Percentiles rank a stretch among this genome's conserved stretches.
Conservation (phyloP, 202 grass and related monocot genomes). For the Brachypodium distachyon region DNA sequence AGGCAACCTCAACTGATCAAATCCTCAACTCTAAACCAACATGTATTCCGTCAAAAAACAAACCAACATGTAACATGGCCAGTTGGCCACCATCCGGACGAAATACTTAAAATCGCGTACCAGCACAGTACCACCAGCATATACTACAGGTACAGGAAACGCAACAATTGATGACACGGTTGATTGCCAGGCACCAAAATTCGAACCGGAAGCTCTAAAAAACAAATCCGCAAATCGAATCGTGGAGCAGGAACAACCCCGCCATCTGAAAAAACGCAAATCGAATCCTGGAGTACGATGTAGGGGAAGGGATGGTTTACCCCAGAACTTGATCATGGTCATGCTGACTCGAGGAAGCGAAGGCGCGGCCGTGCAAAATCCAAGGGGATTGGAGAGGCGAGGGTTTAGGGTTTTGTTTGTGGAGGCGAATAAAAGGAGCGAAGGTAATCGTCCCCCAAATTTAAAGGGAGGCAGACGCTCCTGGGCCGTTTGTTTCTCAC, state of each 20-base stretch:
- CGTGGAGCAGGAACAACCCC: not conserved
- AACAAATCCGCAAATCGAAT: not conserved
- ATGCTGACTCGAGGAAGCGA: not conserved
- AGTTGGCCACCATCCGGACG: not conserved
- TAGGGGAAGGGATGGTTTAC: not conserved
- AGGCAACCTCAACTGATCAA: not conserved
- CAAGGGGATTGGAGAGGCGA: not conserved
- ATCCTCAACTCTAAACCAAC: not conserved
- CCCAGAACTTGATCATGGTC: constrained; percentile 34
- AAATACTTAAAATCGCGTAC: not conserved
- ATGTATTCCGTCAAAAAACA: not conserved
- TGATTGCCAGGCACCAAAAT: not conserved
- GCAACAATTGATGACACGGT: not conserved
- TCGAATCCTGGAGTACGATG: not conserved
- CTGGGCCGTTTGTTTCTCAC: not conserved
- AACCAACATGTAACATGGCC: not conserved
- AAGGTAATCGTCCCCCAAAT: not conserved
- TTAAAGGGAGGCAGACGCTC: not conserved
- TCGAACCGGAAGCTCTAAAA: not conserved
- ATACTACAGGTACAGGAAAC: not conserved
- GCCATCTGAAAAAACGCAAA: no score
- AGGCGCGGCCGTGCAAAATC: not conserved
- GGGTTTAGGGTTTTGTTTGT: constrained; percentile 33
- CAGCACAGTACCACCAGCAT: no score
- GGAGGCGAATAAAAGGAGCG: not conserved